Evolutionary conservation across 164 flowering plant species (phyloP).

Genomic region (Vitis riparia): DNA sequence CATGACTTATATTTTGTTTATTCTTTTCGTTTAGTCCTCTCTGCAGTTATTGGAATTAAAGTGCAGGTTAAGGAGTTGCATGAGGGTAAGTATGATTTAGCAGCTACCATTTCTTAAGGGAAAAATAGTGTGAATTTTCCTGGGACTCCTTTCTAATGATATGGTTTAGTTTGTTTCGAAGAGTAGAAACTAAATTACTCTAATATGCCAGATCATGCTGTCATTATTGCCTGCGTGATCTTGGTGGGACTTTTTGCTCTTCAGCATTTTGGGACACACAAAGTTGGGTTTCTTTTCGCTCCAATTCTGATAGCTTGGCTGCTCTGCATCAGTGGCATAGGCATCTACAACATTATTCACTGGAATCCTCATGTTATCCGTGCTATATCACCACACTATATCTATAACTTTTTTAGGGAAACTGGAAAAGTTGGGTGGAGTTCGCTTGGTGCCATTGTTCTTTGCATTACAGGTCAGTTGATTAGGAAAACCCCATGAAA

Average conservation of each 20-base stretch:
- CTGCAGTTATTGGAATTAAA: conserved; percentile 50
- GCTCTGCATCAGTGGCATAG: conserved; percentile 53
- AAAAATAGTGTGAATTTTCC: neutral
- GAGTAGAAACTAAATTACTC: too few relatives aligned
- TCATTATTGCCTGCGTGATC: conserved; percentile 45
- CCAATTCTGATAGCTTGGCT: conserved; percentile 67
- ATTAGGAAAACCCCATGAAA: neutral
- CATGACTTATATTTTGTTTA: neutral
- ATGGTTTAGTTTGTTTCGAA: neutral
- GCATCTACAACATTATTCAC: conserved; percentile 59
- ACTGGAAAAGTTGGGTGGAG: conserved; percentile 55
- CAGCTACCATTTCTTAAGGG: too few relatives aligned
- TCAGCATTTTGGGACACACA: conserved; percentile 65
- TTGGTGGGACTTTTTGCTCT: conserved; percentile 61
- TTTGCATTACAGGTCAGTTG: conserved; percentile 59
- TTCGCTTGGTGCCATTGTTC: conserved; percentile 60
- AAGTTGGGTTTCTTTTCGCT: conserved; percentile 64
- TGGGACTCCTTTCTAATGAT: neutral
- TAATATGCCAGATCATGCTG: conserved; percentile 32
- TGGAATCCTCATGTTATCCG: conserved; percentile 47
- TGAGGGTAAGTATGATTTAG: conserved; percentile 34
- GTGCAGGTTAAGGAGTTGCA: conserved; percentile 33
- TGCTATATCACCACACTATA: conserved; percentile 60
- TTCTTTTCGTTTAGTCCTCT: conserved; percentile 34
- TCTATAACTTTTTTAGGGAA: conserved; percentile 40